Evolutionary conservation across 148 eudicot genomes (phyloP).

Genomic region (Amaranthus palmeri): DNA sequence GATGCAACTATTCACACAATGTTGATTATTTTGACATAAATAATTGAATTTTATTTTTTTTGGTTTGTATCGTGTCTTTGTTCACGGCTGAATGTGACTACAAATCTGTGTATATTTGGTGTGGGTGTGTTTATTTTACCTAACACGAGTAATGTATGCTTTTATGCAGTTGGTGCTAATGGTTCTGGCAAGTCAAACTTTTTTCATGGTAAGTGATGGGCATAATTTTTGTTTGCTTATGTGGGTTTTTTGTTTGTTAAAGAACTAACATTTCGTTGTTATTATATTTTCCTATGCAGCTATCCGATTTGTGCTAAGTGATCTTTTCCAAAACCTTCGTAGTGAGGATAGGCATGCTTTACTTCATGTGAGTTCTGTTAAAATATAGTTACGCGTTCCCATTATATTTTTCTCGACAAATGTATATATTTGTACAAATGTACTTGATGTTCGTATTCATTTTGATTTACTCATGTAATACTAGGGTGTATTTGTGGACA

Average conservation of each 20-base stretch:
- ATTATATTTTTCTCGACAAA: not conserved
- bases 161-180: conserved; percentile 91
- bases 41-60: no score
- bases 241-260: not conserved
- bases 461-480: not conserved
- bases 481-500: not conserved
- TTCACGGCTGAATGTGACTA: not conserved
- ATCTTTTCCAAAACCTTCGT: conserved; percentile 87
- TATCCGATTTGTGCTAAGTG: conserved; percentile 95
- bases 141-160: not conserved
- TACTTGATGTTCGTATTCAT: not conserved
- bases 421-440: not conserved
- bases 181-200: conserved; percentile 99
- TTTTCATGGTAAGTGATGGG: conserved; percentile 65
- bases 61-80: not conserved
- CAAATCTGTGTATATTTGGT: not conserved
- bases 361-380: conserved; percentile 71
- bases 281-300: conserved; percentile 39
- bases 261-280: not conserved
- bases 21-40: no score
- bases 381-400: conserved; percentile 1
- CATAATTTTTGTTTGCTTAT: not conserved
- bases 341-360: conserved; percentile 87
- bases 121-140: conserved; percentile 4
- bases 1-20: no score